phyloP scores from a whole-genome alignment of 2,329 filamentous ascomycete species.

The Colletotrichum sp. region DNA sequence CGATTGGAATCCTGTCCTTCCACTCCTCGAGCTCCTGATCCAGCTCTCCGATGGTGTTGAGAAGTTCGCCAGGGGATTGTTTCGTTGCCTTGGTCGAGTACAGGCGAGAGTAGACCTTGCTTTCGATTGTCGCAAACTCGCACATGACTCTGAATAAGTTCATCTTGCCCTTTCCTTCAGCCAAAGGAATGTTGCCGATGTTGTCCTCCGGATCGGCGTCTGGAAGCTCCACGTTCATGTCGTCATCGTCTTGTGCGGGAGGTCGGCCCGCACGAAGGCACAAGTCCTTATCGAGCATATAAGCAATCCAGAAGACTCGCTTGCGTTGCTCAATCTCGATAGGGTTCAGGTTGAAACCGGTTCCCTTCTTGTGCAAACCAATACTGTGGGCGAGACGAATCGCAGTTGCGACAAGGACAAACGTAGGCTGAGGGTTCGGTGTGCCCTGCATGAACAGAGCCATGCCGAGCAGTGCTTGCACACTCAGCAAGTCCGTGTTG shows the following conservation, averaged over 20 bases:
- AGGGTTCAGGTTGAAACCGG: constrained; percentile 90
- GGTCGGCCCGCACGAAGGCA: constrained; percentile 65
- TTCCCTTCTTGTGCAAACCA: constrained; percentile 91
- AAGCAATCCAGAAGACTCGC: constrained; percentile 70
- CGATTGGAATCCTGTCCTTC: constrained; percentile 94
- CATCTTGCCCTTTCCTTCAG: constrained; percentile 88
- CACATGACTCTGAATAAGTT: constrained; percentile 95
- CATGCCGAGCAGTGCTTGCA: constrained; percentile 94
- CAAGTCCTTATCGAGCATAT: constrained; percentile 69
- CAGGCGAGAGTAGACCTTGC: constrained; percentile 89
- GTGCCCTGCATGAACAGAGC: constrained; percentile 94
- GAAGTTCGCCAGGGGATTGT: constrained; percentile 87
- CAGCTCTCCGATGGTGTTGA: constrained; percentile 95
- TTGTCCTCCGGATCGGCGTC: constrained; percentile 90
- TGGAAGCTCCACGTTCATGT: constrained; percentile 95
- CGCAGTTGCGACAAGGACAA: constrained; percentile 88
- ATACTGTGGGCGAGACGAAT: constrained; percentile 93
- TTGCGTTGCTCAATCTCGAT: constrained; percentile 91
- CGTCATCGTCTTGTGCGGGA: constrained; percentile 67
- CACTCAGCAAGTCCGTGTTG: constrained; percentile 92
- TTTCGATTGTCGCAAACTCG: constrained; percentile 89
- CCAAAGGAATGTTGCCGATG: constrained; percentile 90
- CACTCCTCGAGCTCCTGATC: constrained; percentile 90
- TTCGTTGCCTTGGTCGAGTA: constrained; percentile 94
- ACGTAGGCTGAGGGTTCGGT: constrained; percentile 93